Conservation (phyloP, 495 filamentous ascomycete species). For the Podospora comata region DNA sequence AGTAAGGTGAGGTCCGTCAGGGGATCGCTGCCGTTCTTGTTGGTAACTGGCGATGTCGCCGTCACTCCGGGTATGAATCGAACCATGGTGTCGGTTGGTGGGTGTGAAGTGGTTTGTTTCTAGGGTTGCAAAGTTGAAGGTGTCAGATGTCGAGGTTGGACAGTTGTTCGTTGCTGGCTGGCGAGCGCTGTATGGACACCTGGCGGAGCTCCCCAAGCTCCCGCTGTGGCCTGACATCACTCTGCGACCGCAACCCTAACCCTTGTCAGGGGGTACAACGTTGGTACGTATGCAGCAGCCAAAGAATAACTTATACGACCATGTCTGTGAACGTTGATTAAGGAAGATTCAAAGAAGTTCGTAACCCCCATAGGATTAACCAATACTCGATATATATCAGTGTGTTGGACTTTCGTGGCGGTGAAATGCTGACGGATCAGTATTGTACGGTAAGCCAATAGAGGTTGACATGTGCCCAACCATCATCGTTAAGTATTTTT, state of each 20-base stretch:
- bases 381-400: too few species aligned
- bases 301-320: too few species aligned
- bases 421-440: too few species aligned
- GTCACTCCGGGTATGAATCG: constrained; percentile 27
- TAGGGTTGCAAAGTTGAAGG: background rate
- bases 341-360: too few species aligned
- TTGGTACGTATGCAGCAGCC: too few species aligned
- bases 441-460: too few species aligned
- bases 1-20: constrained; percentile 64
- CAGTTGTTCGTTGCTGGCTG: constrained; percentile 5
- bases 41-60: constrained; percentile 10
- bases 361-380: too few species aligned
- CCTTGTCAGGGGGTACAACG: background rate
- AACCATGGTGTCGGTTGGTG: constrained; percentile 23
- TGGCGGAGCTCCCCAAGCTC: constrained; percentile 16
- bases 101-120: background rate
- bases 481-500: too few species aligned
- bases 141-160: constrained; percentile 7
- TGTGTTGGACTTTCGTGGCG: too few species aligned
- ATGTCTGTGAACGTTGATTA: too few species aligned
- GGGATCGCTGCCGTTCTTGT: constrained; percentile 22
- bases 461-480: too few species aligned
- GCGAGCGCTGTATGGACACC: constrained; percentile 12
- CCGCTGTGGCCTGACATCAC: constrained; percentile 19
- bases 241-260: constrained; percentile 23